phyloP scores from a whole-genome alignment of 352 stramenopile genomes.

The Globisporangium spiculum region DNA sequence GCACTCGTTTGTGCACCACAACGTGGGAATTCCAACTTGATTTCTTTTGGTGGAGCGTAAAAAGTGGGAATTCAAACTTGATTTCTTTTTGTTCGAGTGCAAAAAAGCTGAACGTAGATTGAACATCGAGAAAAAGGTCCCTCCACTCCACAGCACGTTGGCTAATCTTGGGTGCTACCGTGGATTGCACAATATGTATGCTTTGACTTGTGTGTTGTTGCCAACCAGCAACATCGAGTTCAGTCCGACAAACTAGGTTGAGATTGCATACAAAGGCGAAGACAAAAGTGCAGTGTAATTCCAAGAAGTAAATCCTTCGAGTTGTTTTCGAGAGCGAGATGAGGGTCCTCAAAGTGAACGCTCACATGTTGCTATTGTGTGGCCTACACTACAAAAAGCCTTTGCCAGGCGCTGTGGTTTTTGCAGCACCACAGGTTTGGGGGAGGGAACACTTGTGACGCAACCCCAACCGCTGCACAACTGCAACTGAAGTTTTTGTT shows the following conservation, averaged over 20 bases:
- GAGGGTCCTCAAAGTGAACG: neutral
- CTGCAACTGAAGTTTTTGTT: slow-evolving; percentile 8
- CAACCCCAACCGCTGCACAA: slow-evolving; percentile 10
- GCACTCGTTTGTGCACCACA: neutral
- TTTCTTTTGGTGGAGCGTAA: neutral
- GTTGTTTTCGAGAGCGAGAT: neutral
- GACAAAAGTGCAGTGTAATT: neutral
- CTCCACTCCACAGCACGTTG: neutral
- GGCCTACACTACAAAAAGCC: too few relatives aligned
- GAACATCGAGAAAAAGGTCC: neutral
- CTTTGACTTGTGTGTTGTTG: too few relatives aligned
- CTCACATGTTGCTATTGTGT: neutral
- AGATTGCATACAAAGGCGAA: too few relatives aligned
- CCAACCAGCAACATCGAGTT: neutral
- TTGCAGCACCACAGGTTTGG: neutral
- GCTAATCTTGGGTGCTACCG: neutral
- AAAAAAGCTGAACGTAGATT: neutral
- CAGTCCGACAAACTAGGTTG: too few relatives aligned
- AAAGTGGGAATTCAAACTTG: neutral
- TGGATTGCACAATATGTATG: neutral
- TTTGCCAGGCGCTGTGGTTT: neutral
- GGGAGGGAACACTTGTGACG: slow-evolving; percentile 1
- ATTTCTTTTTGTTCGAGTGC: neutral
- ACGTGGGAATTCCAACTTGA: neutral
- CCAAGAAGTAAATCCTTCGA: neutral